Base-by-base conservation (phyloP, 2,329 filamentous ascomycete genomes). In the Neonectria neomacrospora region DNA sequence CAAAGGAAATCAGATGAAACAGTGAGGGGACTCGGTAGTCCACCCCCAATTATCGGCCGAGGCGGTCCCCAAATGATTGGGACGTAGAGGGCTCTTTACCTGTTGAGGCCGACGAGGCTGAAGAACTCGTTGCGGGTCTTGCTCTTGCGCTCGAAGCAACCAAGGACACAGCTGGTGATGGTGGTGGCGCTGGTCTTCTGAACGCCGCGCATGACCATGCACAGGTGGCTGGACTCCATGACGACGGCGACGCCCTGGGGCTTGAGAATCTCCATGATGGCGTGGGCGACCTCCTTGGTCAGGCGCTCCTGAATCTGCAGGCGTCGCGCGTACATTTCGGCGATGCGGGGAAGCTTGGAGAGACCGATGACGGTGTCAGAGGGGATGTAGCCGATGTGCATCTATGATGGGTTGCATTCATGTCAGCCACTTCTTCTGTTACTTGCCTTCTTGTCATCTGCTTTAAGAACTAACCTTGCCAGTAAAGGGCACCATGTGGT, bases 181-280 rank as follows among this genome's bases (percentile, higher is more conserved):
- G 96, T 98, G 18, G 88, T 91, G 54, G 92, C 90, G 42, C 86
- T 88, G 0, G 93, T 94, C 84, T 99, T 97, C 77, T 97, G 88
- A 10, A 99, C 95, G n/a, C 96, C 96, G 50, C 96, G 89, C 94
- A 97, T 98, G 16, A 97, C 94, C 95, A 98, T 99, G 83, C 96
- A 99, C 50, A 98, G 83, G 80, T 99, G 96, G 74, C 89, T 94
- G 14, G 93, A 96, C 76, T 99, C 96, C 91, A 99, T 97, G 63
- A 99, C 95, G 2, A 99, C 96, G 20, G 93, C 95, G 2, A 99
- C 95, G 50, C 96, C 96, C 76, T 96, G 93, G 2, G 96, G 96
- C 77, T 96, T 91, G 51, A 99, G 85, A 12, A 98, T 90, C 75
- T 98, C 94, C 76, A 94, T 94, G 66, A 99, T 91, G 16, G 96